phyloP scores from a whole-genome alignment of 2,329 filamentous ascomycete species.

The Penicillium vulpinum region DNA sequence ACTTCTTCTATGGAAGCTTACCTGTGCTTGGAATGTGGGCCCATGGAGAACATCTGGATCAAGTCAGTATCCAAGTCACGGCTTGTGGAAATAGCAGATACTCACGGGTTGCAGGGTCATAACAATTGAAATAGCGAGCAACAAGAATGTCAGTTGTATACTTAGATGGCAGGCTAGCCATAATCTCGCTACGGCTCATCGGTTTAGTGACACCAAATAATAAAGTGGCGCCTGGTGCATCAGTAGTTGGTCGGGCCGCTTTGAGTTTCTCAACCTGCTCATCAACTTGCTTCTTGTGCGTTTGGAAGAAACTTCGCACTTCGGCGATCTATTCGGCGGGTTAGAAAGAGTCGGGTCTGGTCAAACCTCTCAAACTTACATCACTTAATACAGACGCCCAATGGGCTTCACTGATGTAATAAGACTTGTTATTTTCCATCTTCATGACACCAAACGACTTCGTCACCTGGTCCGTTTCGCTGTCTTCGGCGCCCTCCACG shows the following conservation, averaged over 20 bases:
- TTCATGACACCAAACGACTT: slow-evolving; percentile 80
- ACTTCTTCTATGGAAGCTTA: slow-evolving; percentile 36
- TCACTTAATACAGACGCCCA: slow-evolving; percentile 79
- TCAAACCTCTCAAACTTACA: slow-evolving; percentile 39
- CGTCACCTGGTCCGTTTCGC: slow-evolving; percentile 68
- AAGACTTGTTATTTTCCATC: slow-evolving; percentile 74
- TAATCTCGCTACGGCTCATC: slow-evolving; percentile 72
- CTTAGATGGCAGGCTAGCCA: slow-evolving; percentile 76
- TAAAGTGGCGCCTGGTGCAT: slow-evolving; percentile 68
- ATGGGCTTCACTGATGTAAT: slow-evolving; percentile 80
- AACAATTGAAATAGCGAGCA: slow-evolving; percentile 86
- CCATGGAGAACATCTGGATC: slow-evolving; percentile 68
- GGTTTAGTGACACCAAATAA: slow-evolving; percentile 71
- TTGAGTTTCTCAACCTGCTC: slow-evolving; percentile 75
- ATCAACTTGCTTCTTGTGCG: slow-evolving; percentile 86
- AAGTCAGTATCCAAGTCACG: neutral
- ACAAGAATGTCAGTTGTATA: slow-evolving; percentile 82
- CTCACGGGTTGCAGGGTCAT: slow-evolving; percentile 62
- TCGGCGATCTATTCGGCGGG: slow-evolving; percentile 66
- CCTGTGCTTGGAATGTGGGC: slow-evolving; percentile 78
- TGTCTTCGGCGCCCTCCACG: slow-evolving; percentile 61
- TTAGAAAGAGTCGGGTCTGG: neutral
- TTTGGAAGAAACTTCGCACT: slow-evolving; percentile 85
- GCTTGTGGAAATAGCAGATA: slow-evolving; percentile 26
- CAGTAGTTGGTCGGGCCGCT: slow-evolving; percentile 59